Evolutionary conservation across 371 early-diverging fungal genomes (phyloP).

Genomic region (Mortierella sp.): DNA sequence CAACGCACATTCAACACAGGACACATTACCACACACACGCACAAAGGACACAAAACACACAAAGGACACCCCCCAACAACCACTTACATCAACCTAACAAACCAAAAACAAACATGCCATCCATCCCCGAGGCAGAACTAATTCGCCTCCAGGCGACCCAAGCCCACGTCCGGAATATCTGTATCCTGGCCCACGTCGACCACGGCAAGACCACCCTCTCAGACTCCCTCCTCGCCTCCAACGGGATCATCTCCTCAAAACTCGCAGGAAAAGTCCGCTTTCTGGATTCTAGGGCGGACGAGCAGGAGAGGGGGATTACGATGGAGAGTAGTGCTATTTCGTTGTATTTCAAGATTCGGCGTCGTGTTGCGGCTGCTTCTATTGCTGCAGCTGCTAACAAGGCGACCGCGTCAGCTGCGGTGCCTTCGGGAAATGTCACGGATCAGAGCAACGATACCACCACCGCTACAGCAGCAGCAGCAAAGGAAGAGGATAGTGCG

Average conservation of each 20-base stretch:
- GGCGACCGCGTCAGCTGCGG: neutral
- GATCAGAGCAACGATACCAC: slow-evolving; percentile 33
- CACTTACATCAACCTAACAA: neutral
- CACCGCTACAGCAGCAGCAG: neutral
- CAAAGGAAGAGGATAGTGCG: neutral
- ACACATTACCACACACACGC: neutral
- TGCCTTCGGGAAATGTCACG: slow-evolving; percentile 6
- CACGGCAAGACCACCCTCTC: slow-evolving; percentile 99
- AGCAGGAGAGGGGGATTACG: slow-evolving; percentile 99
- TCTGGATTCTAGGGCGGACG: slow-evolving; percentile 98
- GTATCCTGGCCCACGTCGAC: slow-evolving; percentile 98
- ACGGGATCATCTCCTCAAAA: slow-evolving; percentile 97
- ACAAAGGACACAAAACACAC: neutral
- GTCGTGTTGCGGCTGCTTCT: slow-evolving; percentile 32
- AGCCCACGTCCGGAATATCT: slow-evolving; percentile 91
- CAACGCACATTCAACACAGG: neutral
- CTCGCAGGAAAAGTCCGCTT: slow-evolving; percentile 99
- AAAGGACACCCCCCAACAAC: neutral
- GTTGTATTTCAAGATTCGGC: slow-evolving; percentile 86
- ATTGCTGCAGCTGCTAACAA: slow-evolving; percentile 1
- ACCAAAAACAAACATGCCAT: slow-evolving; percentile 34
- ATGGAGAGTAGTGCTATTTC: slow-evolving; percentile 99
- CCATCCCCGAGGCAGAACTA: slow-evolving; percentile 49
- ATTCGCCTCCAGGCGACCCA: slow-evolving; percentile 73
- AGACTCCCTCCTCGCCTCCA: slow-evolving; percentile 97